Conservation (phyloP, 2,329 filamentous ascomycete species). For the Torrubiella hemipterigena region DNA sequence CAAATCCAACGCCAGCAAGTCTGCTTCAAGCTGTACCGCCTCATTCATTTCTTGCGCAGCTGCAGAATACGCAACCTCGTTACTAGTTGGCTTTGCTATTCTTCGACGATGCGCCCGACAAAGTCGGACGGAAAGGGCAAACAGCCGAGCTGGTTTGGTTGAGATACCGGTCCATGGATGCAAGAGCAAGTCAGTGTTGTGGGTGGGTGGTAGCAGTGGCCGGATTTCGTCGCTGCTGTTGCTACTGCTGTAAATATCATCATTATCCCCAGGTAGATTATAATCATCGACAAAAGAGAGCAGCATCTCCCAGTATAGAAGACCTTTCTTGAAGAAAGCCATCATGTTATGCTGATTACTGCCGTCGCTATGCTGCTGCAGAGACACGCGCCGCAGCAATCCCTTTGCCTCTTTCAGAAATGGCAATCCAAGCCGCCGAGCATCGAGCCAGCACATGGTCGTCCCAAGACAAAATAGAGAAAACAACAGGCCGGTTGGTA, state of each 20-base stretch:
- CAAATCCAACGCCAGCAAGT: slow-evolving; percentile 19
- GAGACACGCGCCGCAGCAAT: slow-evolving; percentile 14
- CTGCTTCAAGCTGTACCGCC: slow-evolving; percentile 21
- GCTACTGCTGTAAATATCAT: too few relatives aligned
- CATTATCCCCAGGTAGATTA: slow-evolving; percentile 6
- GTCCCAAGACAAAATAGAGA: slow-evolving; percentile 27
- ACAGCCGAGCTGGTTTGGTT: slow-evolving; percentile 16
- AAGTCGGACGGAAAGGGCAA: slow-evolving; percentile 21
- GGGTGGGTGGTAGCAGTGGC: neutral
- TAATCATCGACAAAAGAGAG: slow-evolving; percentile 24
- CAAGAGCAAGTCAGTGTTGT: slow-evolving; percentile 8
- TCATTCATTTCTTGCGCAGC: slow-evolving; percentile 18
- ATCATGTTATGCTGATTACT: slow-evolving; percentile 16
- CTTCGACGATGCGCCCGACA: slow-evolving; percentile 20
- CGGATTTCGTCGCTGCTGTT: neutral
- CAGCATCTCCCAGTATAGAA: slow-evolving; percentile 27
- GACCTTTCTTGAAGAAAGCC: slow-evolving; percentile 24
- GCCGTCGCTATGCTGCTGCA: slow-evolving; percentile 7
- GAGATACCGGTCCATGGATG: slow-evolving; percentile 28
- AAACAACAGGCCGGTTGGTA: slow-evolving; percentile 23
- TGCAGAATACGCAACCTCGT: slow-evolving; percentile 12
- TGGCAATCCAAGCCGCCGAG: slow-evolving; percentile 17
- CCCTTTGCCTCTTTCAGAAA: slow-evolving; percentile 18
- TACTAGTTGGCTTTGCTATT: slow-evolving; percentile 12
- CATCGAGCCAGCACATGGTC: slow-evolving; percentile 26